phyloP scores from a whole-genome alignment of 1,139 yeast species.

The Sugiyamaella japonica region DNA sequence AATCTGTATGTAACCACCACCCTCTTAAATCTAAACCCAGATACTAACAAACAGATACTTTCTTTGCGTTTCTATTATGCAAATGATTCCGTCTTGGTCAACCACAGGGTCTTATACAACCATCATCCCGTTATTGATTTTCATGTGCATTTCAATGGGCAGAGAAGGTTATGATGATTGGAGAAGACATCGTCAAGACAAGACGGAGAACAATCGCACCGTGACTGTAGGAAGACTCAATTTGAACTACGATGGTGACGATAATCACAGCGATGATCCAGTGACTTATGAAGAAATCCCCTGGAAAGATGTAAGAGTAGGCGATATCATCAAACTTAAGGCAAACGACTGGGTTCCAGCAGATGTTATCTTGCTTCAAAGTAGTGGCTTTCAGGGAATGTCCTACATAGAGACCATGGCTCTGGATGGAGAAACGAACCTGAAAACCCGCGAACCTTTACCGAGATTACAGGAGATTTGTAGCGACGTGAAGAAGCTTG shows the following conservation, averaged over 20 bases:
- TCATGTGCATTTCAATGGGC: slow-evolving; percentile 85
- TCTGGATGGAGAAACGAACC: slow-evolving; percentile 92
- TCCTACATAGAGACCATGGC: slow-evolving; percentile 96
- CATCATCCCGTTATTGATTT: slow-evolving; percentile 79
- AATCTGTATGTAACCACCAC: slow-evolving; percentile 50
- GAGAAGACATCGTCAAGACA: slow-evolving; percentile 82
- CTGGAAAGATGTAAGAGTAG: slow-evolving; percentile 84
- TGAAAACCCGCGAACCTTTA: slow-evolving; percentile 73
- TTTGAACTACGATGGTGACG: slow-evolving; percentile 23
- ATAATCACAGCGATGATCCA: slow-evolving; percentile 18
- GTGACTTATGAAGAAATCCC: slow-evolving; percentile 42
- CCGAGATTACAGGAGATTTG: slow-evolving; percentile 55
- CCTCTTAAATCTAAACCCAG: not conserved
- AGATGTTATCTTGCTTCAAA: slow-evolving; percentile 69
- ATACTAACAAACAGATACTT: slow-evolving; percentile 48
- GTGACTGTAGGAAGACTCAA: slow-evolving; percentile 44
- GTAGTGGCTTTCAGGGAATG: slow-evolving; percentile 66
- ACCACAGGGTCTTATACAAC: slow-evolving; percentile 97
- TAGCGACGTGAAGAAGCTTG: slow-evolving; percentile 53
- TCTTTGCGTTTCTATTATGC: slow-evolving; percentile 83
- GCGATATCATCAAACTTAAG: slow-evolving; percentile 70
- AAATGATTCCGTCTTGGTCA: slow-evolving; percentile 96
- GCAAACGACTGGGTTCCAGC: slow-evolving; percentile 96
- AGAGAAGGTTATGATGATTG: slow-evolving; percentile 95
- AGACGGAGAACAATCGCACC: slow-evolving; percentile 71